Evolutionary conservation across 805 yeast genomes (phyloP).

Genomic region (Myxozyma udenii): DNA sequence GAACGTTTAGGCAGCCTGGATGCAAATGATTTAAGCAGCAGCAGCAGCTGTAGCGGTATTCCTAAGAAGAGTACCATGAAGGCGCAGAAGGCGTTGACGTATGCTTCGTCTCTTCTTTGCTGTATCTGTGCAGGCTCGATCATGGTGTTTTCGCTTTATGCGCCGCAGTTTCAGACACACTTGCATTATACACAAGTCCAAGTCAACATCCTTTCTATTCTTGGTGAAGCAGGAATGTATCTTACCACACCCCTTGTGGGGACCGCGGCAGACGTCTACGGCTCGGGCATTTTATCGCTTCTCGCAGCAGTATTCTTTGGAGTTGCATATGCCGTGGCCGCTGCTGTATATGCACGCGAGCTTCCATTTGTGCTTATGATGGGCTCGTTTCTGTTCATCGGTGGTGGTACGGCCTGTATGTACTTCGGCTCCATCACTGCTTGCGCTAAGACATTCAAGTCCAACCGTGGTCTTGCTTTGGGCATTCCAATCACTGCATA

Average conservation of each 20-base stretch:
- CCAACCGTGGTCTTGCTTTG: constrained; percentile 70
- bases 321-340: constrained; percentile 29
- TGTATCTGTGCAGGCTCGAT: constrained; percentile 74
- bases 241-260: constrained; percentile 61
- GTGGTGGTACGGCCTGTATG: constrained; percentile 41
- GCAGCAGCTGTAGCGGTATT: too few relatives aligned
- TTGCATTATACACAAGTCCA: constrained; percentile 63
- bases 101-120: constrained; percentile 19
- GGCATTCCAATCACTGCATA: constrained; percentile 85
- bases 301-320: constrained; percentile 25
- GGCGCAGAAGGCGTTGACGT: constrained; percentile 10
- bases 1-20: too few relatives aligned
- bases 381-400: constrained; percentile 38
- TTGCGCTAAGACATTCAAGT: constrained; percentile 32
- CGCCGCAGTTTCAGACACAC: constrained; percentile 60
- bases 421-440: constrained; percentile 37
- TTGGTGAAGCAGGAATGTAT: constrained; percentile 78
- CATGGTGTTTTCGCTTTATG: constrained; percentile 73
- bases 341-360: constrained; percentile 19
- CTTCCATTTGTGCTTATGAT: constrained; percentile 32
- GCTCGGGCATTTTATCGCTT: constrained; percentile 28
- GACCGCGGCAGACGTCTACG: constrained; percentile 28
- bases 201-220: constrained; percentile 69
- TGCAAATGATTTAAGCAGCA: too few relatives aligned
- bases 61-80: background rate